A percentile compares a stretch with the other conserved stretches of the same genome.
Evolutionary conservation across 495 filamentous ascomycete genomes (phyloP).

Genomic region (Letharia columbiana): DNA sequence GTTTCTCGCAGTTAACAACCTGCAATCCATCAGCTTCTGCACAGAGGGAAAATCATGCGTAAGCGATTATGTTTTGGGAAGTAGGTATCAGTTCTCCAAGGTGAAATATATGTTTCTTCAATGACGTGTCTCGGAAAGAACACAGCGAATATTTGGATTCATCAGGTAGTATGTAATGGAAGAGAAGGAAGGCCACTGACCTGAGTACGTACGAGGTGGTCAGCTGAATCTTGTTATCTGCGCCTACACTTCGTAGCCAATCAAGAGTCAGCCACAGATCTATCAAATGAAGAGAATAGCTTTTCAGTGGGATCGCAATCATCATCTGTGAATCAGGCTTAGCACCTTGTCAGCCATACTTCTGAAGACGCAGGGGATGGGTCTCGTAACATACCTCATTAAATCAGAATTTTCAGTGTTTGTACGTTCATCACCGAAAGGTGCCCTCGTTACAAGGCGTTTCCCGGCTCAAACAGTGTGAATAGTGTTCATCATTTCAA

Average conservation of each 20-base stretch:
- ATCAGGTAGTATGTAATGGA: slow-evolving; percentile 42
- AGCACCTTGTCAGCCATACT: slow-evolving; percentile 36
- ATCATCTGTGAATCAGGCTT: slow-evolving; percentile 26
- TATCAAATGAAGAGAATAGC: not conserved
- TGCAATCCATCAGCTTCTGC: slow-evolving; percentile 1
- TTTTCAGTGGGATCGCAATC: not conserved
- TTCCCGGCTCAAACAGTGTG: slow-evolving; percentile 93
- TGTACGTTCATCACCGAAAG: slow-evolving; percentile 67
- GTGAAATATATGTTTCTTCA: slow-evolving; percentile 75
- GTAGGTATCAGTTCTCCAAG: slow-evolving; percentile 86
- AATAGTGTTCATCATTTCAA: slow-evolving; percentile 78
- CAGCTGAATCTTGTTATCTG: not conserved
- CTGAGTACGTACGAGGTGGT: not conserved
- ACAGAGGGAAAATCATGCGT: not conserved
- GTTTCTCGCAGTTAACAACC: not conserved
- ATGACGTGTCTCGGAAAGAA: slow-evolving; percentile 65
- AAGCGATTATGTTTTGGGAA: not conserved
- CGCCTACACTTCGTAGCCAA: slow-evolving; percentile 11
- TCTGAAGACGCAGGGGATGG: not conserved
- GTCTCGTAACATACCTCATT: slow-evolving; percentile 65
- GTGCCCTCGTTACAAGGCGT: slow-evolving; percentile 64
- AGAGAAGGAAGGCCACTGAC: not conserved
- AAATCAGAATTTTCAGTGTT: slow-evolving; percentile 95
- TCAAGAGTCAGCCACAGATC: not conserved
- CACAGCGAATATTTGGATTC: slow-evolving; percentile 71